Percentiles rank a stretch among this genome's conserved stretches.
Evolutionary conservation across 1,284 basidiomycete genomes (phyloP).

Genomic region (Grifola frondosa): DNA sequence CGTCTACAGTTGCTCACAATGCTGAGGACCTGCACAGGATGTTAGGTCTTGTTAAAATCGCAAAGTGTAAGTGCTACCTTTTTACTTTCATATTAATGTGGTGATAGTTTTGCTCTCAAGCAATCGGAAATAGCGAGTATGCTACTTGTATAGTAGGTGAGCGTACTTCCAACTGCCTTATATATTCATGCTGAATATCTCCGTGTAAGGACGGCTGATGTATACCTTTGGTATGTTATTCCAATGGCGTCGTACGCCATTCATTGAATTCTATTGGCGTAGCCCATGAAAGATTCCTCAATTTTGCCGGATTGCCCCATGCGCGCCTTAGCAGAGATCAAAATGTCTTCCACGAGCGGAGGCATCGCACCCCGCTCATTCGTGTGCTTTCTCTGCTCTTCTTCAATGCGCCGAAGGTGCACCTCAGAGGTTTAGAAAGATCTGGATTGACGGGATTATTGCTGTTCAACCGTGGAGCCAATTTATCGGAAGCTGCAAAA

Average conservation of each 20-base stretch:
- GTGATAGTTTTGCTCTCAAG: too few relatives aligned
- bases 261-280: too few relatives aligned
- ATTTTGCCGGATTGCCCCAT: conserved; percentile 52
- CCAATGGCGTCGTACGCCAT: too few relatives aligned
- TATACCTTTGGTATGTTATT: conserved; percentile 40
- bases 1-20: conserved; percentile 43
- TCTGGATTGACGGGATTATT: conserved; percentile 44
- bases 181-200: too few relatives aligned
- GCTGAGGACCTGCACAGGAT: conserved; percentile 31
- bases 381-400: conserved; percentile 35
- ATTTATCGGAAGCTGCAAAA: conserved; percentile 43
- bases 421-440: conserved; percentile 40
- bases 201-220: conserved; percentile 54
- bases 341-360: conserved; percentile 36
- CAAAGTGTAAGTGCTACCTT: conserved; percentile 43
- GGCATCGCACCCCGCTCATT: conserved; percentile 34
- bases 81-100: too few relatives aligned
- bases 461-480: conserved; percentile 37
- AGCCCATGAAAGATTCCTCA: conserved; percentile 46
- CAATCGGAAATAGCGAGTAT: conserved; percentile 23
- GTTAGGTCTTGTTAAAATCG: conserved; percentile 31
- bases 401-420: conserved; percentile 44
- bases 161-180: too few relatives aligned
- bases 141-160: conserved; percentile 41
- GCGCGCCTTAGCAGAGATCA: conserved; percentile 49